Base-by-base conservation (phyloP, 495 filamentous ascomycete species). In the Neurospora cerealis region DNA sequence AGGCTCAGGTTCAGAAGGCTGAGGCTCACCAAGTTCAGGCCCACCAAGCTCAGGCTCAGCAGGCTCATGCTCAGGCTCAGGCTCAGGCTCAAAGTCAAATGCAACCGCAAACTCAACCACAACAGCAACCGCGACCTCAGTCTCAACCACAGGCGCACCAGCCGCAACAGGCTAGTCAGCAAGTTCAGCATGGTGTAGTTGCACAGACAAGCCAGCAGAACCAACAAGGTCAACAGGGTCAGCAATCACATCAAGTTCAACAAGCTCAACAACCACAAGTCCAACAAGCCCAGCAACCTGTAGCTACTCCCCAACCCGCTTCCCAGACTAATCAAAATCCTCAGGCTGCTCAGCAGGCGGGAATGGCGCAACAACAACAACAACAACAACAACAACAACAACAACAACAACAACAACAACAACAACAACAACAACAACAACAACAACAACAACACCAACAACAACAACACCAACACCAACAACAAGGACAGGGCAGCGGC, bases 401-500 rank as follows among this genome's bases (percentile, higher is more conserved):
- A n/a, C n/a, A n/a, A n/a, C n/a, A n/a, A n/a, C n/a, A n/a, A n/a
- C n/a, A n/a, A n/a, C n/a, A n/a, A n/a, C n/a, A n/a, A n/a, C n/a
- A n/a, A n/a, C n/a, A n/a, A n/a, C n/a, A n/a, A n/a, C n/a, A n/a
- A n/a, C n/a, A n/a, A n/a, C n/a, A n/a, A n/a, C n/a, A n/a, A n/a
- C n/a, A n/a, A n/a, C n/a, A n/a, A n/a, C n/a, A n/a, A n/a, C n/a
- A n/a, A n/a, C n/a, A n/a, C n/a, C n/a, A n/a, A n/a, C n/a, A n/a
- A n/a, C n/a, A n/a, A n/a, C n/a, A n/a, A n/a, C n/a, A n/a, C n/a
- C n/a, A n/a, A n/a, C n/a, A n/a, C n/a, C 78, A 78, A 42, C 75
- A 85, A 62, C 83, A 85, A 34, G 79, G 83, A 66, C 81, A 84
- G 71, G 77, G 83, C 11, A 85, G 83, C 73, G 83, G 84, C 40